These are phyloP conservation scores for Tilletia walkeri DNA, from an alignment of 1,284 basidiomycete species.

Conservation along the genomic window DNA sequence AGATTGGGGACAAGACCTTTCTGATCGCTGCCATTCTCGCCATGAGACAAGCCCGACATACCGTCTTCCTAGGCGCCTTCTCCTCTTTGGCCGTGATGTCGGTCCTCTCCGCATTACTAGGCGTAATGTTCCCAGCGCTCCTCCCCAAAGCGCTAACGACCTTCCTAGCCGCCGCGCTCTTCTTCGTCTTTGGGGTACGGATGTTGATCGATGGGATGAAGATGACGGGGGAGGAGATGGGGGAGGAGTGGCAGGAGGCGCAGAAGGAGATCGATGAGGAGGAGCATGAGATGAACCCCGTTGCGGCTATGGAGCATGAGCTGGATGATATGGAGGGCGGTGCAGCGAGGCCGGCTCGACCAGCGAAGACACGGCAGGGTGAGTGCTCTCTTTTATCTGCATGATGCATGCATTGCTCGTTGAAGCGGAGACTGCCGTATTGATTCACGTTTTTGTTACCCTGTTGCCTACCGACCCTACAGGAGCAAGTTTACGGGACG, in stretches of 20 bases:
- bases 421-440: no score
- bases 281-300: slow-evolving; percentile 74
- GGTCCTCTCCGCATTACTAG: slow-evolving; percentile 48
- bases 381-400: background rate
- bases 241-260: slow-evolving; percentile 74
- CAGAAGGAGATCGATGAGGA: slow-evolving; percentile 69
- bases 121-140: slow-evolving; percentile 48
- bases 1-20: slow-evolving; percentile 91
- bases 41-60: slow-evolving; percentile 81
- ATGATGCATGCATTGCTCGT: no score
- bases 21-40: slow-evolving; percentile 94
- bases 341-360: background rate
- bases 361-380: background rate
- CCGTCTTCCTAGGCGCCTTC: slow-evolving; percentile 88
- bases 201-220: slow-evolving; percentile 41
- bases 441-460: no score
- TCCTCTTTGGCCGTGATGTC: slow-evolving; percentile 82
- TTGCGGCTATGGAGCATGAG: slow-evolving; percentile 36
- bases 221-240: slow-evolving; percentile 50
- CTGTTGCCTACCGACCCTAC: background rate
- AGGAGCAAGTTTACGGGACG: slow-evolving; percentile 59
- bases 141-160: slow-evolving; percentile 66
- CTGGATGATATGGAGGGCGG: slow-evolving; percentile 17
- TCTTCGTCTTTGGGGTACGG: slow-evolving; percentile 47
- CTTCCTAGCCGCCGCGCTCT: slow-evolving; percentile 67